Evolutionary conservation across 768 basidiomycete genomes (phyloP).

Genomic region (Amanita pallidorosea): DNA sequence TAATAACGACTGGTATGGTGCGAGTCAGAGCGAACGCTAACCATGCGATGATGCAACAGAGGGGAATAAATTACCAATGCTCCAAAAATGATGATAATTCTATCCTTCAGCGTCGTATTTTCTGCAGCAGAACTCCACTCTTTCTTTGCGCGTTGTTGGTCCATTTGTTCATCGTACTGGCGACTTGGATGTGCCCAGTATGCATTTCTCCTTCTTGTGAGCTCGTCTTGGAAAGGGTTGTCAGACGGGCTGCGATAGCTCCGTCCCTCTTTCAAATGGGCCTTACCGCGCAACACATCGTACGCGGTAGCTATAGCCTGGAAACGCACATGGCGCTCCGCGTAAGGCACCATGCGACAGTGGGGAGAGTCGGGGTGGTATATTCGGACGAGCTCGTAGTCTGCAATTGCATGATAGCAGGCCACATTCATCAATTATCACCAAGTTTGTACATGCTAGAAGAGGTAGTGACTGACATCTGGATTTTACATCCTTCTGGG

Average conservation of each 20-base stretch:
- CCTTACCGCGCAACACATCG: constrained; percentile 36
- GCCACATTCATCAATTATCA: background rate
- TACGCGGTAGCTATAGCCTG: constrained; percentile 58
- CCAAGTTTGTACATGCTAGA: background rate
- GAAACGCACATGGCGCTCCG: constrained; percentile 47
- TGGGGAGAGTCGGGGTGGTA: constrained; percentile 62
- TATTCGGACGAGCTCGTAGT: constrained; percentile 62
- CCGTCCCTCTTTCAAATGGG: constrained; percentile 5
- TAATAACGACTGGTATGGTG: constrained; percentile 15
- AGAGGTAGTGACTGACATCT: constrained; percentile 40
- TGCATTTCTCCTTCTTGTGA: constrained; percentile 36
- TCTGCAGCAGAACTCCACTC: constrained; percentile 24
- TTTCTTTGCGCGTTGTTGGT: constrained; percentile 7
- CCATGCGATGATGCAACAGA: background rate
- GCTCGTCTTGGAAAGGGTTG: constrained; percentile 40
- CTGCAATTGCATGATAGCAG: constrained; percentile 25
- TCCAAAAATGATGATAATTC: constrained; percentile 35
- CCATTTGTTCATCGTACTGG: constrained; percentile 9
- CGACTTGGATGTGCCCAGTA: constrained; percentile 22
- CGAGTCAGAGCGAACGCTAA: too few species aligned
- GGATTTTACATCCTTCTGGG: constrained; percentile 51
- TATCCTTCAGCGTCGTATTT: constrained; percentile 40
- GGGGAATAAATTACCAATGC: constrained; percentile 28
- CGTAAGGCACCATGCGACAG: constrained; percentile 27
- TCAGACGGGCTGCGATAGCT: background rate